Evolutionary conservation across 2,329 filamentous ascomycete species (phyloP).

Genomic region (Paradendryphiella salina): DNA sequence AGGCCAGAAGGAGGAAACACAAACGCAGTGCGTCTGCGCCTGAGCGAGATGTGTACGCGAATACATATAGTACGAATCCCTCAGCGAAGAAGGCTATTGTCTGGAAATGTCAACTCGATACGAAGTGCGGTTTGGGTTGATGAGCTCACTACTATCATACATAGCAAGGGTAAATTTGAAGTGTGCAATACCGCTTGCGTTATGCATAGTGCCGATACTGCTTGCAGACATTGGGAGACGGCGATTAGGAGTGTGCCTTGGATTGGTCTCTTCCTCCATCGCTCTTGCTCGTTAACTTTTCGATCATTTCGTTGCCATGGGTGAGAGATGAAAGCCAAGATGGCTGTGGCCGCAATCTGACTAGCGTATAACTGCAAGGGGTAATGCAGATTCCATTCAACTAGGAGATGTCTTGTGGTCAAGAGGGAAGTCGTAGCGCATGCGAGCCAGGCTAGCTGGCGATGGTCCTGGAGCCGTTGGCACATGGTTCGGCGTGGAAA

Average conservation of each 20-base stretch:
- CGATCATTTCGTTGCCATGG: conserved; percentile 1
- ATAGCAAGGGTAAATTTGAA: conserved; percentile 35
- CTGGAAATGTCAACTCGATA: conserved; percentile 10
- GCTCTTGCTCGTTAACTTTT: not conserved
- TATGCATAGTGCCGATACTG: conserved; percentile 29
- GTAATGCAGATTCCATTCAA: conserved; percentile 33
- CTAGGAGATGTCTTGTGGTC: conserved; percentile 26
- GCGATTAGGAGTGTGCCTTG: conserved; percentile 8
- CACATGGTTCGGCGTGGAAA: not conserved
- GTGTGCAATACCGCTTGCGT: conserved; percentile 39
- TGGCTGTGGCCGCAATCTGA: conserved; percentile 17
- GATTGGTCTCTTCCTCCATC: not conserved
- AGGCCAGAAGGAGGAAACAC: conserved; percentile 17
- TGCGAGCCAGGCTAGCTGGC: conserved; percentile 18
- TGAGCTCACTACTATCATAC: conserved; percentile 37
- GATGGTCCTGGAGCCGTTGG: conserved; percentile 8
- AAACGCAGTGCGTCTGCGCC: conserved; percentile 20
- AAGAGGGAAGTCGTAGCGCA: conserved; percentile 26
- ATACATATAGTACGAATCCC: conserved; percentile 14
- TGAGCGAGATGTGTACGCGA: conserved; percentile 7
- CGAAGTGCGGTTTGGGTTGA: not conserved
- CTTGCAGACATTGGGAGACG: conserved; percentile 14
- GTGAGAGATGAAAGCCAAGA: conserved; percentile 5
- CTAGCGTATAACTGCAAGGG: conserved; percentile 22
- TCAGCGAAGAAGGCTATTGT: conserved; percentile 27